These are phyloP conservation scores for Cercis canadensis DNA, from an alignment of 306 rosid species.

Conservation along the genomic window DNA sequence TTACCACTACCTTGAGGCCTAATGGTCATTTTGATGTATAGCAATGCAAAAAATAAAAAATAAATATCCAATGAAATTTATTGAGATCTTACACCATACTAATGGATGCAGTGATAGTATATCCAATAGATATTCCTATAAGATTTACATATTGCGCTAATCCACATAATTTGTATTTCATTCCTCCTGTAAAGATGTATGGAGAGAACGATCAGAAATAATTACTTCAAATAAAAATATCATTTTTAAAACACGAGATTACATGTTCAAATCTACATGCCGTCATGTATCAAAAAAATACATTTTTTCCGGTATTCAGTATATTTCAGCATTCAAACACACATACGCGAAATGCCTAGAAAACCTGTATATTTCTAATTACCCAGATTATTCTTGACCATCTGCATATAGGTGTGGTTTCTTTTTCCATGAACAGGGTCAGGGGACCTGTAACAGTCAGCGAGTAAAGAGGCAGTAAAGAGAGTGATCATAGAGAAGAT, in stretches of 20 bases:
- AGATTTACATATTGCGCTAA: conserved; percentile 45
- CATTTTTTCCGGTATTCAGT: too few relatives aligned
- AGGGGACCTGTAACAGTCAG: conserved; percentile 39
- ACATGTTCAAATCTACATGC: too few relatives aligned
- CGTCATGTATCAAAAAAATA: too few relatives aligned
- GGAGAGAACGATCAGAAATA: not conserved
- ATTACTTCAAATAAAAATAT: too few relatives aligned
- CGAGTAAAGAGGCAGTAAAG: conserved; percentile 5
- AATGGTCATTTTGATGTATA: too few relatives aligned
- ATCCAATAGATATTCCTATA: conserved; percentile 37
- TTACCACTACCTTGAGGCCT: too few relatives aligned
- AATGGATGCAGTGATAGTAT: conserved; percentile 45
- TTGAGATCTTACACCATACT: conserved; percentile 56
- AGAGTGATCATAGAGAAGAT: conserved; percentile 27
- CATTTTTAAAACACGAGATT: too few relatives aligned
- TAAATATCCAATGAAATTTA: too few relatives aligned
- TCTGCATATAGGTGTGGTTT: conserved; percentile 13
- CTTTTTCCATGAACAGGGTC: conserved; percentile 37
- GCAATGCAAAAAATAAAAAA: too few relatives aligned
- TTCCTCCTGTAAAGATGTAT: conserved; percentile 35
- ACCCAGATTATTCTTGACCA: conserved; percentile 7
- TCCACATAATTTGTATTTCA: conserved; percentile 37
- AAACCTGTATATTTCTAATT: too few relatives aligned
- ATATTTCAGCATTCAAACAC: too few relatives aligned
- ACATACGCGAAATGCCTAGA: too few relatives aligned